Conservation (phyloP, 2,329 filamentous ascomycete genomes). For the Hymenoscyphus infarciens region DNA sequence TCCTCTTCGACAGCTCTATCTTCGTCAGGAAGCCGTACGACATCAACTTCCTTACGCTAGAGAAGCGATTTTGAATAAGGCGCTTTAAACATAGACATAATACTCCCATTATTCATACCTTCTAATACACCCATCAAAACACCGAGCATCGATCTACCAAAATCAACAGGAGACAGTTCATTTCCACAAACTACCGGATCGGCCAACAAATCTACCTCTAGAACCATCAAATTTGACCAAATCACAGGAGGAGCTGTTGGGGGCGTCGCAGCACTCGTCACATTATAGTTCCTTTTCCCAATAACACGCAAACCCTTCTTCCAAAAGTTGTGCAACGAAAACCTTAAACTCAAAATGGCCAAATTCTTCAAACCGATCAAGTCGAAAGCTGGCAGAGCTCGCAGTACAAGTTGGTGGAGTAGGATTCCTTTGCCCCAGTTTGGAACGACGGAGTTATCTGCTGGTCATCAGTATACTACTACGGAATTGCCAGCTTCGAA, state of each 20-base stretch:
- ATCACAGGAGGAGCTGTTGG: too few relatives aligned
- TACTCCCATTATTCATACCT: too few relatives aligned
- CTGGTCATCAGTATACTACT: background rate
- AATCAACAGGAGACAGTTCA: too few relatives aligned
- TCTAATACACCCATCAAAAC: too few relatives aligned
- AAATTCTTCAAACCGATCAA: background rate
- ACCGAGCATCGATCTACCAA: too few relatives aligned
- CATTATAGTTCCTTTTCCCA: background rate
- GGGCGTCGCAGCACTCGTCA: background rate
- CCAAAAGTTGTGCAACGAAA: background rate
- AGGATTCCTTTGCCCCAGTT: background rate
- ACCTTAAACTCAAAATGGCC: background rate
- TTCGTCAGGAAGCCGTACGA: background rate
- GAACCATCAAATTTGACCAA: too few relatives aligned
- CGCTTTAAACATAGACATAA: too few relatives aligned
- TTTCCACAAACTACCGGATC: too few relatives aligned
- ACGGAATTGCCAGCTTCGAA: background rate
- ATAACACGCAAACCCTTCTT: background rate
- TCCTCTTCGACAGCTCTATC: background rate
- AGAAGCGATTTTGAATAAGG: too few relatives aligned
- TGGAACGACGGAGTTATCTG: background rate
- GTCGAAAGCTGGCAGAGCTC: background rate
- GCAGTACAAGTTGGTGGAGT: background rate
- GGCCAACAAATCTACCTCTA: too few relatives aligned
- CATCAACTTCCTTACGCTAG: background rate